These are phyloP conservation scores for Annulohypoxylon bovei DNA, from an alignment of 495 filamentous ascomycete species.

Conservation along the genomic window DNA sequence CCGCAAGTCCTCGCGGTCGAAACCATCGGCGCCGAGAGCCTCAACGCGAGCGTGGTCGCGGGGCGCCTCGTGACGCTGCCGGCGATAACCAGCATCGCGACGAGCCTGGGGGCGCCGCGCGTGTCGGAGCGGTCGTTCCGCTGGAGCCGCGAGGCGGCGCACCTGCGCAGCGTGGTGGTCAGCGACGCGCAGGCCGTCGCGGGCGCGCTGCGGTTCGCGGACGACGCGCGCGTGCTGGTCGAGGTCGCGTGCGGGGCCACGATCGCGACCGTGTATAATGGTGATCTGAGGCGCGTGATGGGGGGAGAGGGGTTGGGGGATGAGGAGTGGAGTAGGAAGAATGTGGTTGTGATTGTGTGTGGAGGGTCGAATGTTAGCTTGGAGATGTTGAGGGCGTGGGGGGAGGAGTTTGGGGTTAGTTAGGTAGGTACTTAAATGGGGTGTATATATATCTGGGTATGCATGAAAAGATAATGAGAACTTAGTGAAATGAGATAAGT, in stretches of 20 bases:
- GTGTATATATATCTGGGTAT: background rate
- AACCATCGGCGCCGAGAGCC: constrained; percentile 79
- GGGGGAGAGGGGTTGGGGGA: constrained; percentile 63
- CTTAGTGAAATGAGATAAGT: background rate
- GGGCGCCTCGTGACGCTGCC: constrained; percentile 72
- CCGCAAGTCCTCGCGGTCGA: constrained; percentile 81
- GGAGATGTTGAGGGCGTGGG: constrained; percentile 71
- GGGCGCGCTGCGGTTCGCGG: constrained; percentile 77
- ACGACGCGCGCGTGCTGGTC: constrained; percentile 82
- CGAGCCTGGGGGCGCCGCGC: constrained; percentile 75
- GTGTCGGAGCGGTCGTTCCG: constrained; percentile 79
- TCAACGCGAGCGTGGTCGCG: constrained; percentile 68
- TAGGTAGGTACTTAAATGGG: background rate
- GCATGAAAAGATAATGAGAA: background rate
- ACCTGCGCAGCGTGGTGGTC: constrained; percentile 73
- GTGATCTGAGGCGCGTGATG: constrained; percentile 68
- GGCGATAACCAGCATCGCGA: constrained; percentile 83
- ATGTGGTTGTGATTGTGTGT: constrained; percentile 87
- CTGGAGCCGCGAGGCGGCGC: constrained; percentile 52
- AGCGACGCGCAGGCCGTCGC: constrained; percentile 83
- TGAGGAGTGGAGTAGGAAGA: constrained; percentile 64
- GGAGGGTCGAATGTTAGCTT: constrained; percentile 81
- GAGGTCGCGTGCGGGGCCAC: constrained; percentile 87
- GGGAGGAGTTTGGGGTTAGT: constrained; percentile 59
- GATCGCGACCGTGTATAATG: constrained; percentile 72